Percentiles rank a stretch among this genome's conserved stretches.
Evolutionary conservation across 768 basidiomycete genomes (phyloP).

Genomic region (Boletellus ananas): DNA sequence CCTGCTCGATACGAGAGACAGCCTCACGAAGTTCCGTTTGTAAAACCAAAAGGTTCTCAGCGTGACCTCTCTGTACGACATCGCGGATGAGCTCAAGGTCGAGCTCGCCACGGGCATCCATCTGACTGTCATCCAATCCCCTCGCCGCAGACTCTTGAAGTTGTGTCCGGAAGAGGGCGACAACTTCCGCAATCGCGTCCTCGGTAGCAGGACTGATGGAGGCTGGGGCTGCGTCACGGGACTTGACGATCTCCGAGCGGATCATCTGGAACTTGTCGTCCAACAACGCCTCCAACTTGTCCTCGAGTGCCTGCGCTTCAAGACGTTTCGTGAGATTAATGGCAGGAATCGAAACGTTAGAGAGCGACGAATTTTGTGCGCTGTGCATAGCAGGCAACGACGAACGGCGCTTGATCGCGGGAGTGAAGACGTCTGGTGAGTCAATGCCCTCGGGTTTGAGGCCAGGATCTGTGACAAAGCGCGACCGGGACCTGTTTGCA

Average conservation of each 20-base stretch:
- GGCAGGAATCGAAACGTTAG: conserved; percentile 42
- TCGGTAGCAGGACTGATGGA: conserved; percentile 48
- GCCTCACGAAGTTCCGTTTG: conserved; percentile 57
- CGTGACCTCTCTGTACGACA: conserved; percentile 63
- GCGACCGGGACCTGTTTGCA: conserved; percentile 48
- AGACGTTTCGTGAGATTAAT: conserved; percentile 53
- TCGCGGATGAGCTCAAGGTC: conserved; percentile 76
- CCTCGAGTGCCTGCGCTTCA: conserved; percentile 58
- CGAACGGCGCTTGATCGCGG: conserved; percentile 47
- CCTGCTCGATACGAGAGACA: conserved; percentile 40
- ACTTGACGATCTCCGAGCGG: conserved; percentile 37
- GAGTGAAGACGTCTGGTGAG: conserved; percentile 41
- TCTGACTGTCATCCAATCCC: conserved; percentile 55
- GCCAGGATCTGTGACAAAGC: conserved; percentile 59
- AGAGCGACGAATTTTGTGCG: conserved; percentile 41
- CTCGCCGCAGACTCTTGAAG: conserved; percentile 58
- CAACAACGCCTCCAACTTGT: conserved; percentile 57
- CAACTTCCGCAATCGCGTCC: conserved; percentile 60
- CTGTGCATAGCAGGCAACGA: conserved; percentile 55
- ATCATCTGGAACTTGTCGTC: conserved; percentile 65
- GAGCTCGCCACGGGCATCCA: conserved; percentile 72
- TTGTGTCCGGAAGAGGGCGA: conserved; percentile 64
- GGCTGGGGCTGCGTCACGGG: conserved; percentile 22
- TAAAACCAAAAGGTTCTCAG: conserved; percentile 53
- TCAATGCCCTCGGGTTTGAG: conserved; percentile 28